Conservation (phyloP, 345 rosid species). For the Citrus cavaleriei region DNA sequence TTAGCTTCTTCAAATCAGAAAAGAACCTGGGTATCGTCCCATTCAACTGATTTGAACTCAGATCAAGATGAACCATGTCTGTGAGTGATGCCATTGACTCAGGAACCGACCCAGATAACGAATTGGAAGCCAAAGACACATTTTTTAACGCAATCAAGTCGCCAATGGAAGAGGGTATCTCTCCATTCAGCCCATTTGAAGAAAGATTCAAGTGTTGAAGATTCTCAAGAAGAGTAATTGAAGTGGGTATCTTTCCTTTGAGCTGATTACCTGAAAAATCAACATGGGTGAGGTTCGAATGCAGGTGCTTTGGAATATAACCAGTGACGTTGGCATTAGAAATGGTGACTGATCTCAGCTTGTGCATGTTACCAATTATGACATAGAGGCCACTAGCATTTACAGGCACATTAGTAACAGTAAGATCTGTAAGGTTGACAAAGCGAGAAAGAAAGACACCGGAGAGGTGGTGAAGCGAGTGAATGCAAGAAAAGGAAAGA, state of each 20-base stretch:
- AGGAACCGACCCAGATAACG: conserved; percentile 79
- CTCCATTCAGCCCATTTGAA: conserved; percentile 57
- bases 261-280: conserved; percentile 76
- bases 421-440: conserved; percentile 73
- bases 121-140: conserved; percentile 68
- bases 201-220: conserved; percentile 67
- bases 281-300: conserved; percentile 53
- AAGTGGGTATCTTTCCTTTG: conserved; percentile 67
- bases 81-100: conserved; percentile 71
- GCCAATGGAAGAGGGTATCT: conserved; percentile 57
- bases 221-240: conserved; percentile 58
- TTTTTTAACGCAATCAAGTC: conserved; percentile 67
- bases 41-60: conserved; percentile 83
- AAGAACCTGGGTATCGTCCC: conserved; percentile 82
- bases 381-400: conserved; percentile 72
- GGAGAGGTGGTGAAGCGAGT: conserved; percentile 60
- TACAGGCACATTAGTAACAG: conserved; percentile 54
- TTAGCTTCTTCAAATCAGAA: conserved; percentile 57
- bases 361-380: conserved; percentile 61
- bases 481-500: conserved; percentile 55
- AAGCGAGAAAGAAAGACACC: conserved; percentile 70
- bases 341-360: conserved; percentile 56
- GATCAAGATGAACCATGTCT: conserved; percentile 70
- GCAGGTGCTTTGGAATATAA: conserved; percentile 49
- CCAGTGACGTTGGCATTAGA: conserved; percentile 72